A percentile compares a stretch with the other conserved stretches of the same genome.
These are phyloP conservation scores for Cladosporium sp. DNA, from an alignment of 2,329 filamentous ascomycete genomes.

Conservation along the genomic window DNA sequence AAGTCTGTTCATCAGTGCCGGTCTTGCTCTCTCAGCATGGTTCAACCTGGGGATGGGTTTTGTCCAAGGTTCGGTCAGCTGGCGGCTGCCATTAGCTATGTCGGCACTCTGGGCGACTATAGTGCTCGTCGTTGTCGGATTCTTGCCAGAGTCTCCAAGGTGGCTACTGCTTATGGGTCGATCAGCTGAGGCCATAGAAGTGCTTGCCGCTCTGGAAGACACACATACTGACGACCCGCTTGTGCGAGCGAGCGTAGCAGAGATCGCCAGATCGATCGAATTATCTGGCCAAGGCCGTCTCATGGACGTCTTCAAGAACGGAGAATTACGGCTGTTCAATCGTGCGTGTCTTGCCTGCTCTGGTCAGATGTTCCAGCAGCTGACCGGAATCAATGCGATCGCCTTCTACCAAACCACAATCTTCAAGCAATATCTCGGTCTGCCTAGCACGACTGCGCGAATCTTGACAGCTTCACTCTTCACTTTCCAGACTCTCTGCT, in stretches of 20 bases:
- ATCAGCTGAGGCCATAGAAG: slow-evolving; percentile 16
- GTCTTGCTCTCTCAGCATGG: slow-evolving; percentile 46
- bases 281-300: slow-evolving; percentile 36
- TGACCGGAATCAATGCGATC: slow-evolving; percentile 41
- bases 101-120: slow-evolving; percentile 36
- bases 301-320: slow-evolving; percentile 45
- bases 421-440: slow-evolving; percentile 31
- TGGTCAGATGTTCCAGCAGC: slow-evolving; percentile 49
- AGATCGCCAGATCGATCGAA: slow-evolving; percentile 48
- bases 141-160: not conserved
- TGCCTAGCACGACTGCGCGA: slow-evolving; percentile 35
- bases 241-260: slow-evolving; percentile 41
- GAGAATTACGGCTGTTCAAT: slow-evolving; percentile 47
- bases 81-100: slow-evolving; percentile 45
- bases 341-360: slow-evolving; percentile 49
- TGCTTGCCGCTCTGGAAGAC: slow-evolving; percentile 38
- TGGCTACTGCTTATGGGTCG: not conserved
- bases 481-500: slow-evolving; percentile 53
- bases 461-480: slow-evolving; percentile 47
- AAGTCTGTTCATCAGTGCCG: slow-evolving; percentile 44
- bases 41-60: slow-evolving; percentile 44
- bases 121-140: not conserved
- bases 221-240: slow-evolving; percentile 34
- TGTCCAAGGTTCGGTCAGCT: slow-evolving; percentile 35
- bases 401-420: slow-evolving; percentile 26